Evolutionary conservation across 2,329 filamentous ascomycete genomes (phyloP), one percentile per base, ranked within the genome.

Genomic region (Ophiostoma himal-ulmi): DNA sequence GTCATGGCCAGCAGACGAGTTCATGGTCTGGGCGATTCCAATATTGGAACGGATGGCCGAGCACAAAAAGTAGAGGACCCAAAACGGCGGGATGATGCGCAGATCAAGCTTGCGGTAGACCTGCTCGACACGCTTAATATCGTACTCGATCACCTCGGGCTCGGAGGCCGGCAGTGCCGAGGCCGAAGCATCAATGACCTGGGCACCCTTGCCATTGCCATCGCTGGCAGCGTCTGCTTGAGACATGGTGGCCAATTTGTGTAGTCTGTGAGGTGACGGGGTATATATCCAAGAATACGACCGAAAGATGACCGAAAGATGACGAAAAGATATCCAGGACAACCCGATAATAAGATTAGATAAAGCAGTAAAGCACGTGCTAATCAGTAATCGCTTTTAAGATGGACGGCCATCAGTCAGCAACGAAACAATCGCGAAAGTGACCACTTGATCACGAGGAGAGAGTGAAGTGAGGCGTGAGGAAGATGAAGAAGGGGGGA

Each of bases 21-120:
- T 97, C 93, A 97, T 97, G 1, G 93, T 97, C 81, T 97, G 92
- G n/a, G 93, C 91, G 75, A 97, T 88, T 73, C 93, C 93, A 74
- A 97, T 92, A 80, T 96, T 97, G 76, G 92, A 95, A 69, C 93
- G 89, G 76, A 97, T 95, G 72, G 92, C 93, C 0, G 93, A 95
- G 83, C 92, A 95, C 74, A 97, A 86, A 78, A 97, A 97, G 81
- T 97, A 97, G 20, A 97, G 85, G 20, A 90, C 79, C 93, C 93
- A 97, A 79, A 97, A 94, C 39, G 93, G 82, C 74, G 86, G 86
- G 73, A 88, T 88, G 76, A 88, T 88, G 75, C 86, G 84, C 36
- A 79, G 77, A 76, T 88, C 86, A 67, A 88, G 81, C 76, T 86
- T 87, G 74, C 80, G 69, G 67, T 83, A 71, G 13, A 72, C 69